Base-by-base conservation (phyloP, 176 grass and related monocot genomes). In the Tillandsia leiboldiana region DNA sequence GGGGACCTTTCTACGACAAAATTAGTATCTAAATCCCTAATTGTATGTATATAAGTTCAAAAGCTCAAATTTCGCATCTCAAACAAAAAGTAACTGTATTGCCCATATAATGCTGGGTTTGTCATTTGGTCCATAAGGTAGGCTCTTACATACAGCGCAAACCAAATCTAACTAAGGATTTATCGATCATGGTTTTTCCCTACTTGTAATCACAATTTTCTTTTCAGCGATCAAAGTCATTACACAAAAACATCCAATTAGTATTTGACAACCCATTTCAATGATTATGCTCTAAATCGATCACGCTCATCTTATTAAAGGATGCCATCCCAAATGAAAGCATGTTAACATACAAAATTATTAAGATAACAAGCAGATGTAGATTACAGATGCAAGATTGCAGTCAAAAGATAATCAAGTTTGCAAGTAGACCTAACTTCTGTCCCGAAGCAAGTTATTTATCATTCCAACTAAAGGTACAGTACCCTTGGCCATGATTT, bases 401-500 rank as follows among this genome's bases (percentile, higher is more conserved):
- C 10, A 20, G 56, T 23, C n/a, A 61, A 15, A 61, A 61, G 22
- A 61, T 18, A 61, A 20, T 61, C 15, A 20, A 61, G 10, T 18
- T 61, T 20, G 22, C 56, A 23, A 61, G 56, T 23, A 18, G 22
- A 9, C 4, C 26, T 81, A 85, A 63, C 90, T 75, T 80, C 67
- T 85, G 57, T 92, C 93, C 64, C 53, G 67, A 72, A 92, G 66
- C 82, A 97, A 90, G 89, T 97, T 97, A 77, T 84, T 88, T 26
- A 92, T 87, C 94, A 97, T 97, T 71, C 80, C 90, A 58, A 72
- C 86, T 51, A 97, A 83, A 17, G 94, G 94, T 69, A 83, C 58
- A 15, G 94, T 97, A 63, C 94, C 94, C 78, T 97, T 97, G 65
- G 79, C 74, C 94, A 97, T 97, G 79, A 97, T 97, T 83, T 97